These are phyloP conservation scores for Calonectria hawksworthii DNA, from an alignment of 2,329 filamentous ascomycete genomes.

Conservation along the genomic window DNA sequence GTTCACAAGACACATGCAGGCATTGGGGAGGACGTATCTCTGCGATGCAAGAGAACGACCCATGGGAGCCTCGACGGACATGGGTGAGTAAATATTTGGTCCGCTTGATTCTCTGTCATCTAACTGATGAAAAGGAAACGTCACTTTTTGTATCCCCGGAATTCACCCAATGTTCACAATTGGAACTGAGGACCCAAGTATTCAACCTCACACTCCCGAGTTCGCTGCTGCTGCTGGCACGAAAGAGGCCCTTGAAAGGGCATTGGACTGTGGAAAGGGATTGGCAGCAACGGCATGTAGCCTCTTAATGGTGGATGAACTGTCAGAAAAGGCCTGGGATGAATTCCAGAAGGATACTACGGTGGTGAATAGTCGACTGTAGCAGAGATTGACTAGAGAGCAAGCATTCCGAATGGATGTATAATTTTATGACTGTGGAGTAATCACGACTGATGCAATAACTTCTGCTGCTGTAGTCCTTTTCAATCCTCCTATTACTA, in stretches of 20 bases:
- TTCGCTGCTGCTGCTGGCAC: conserved; percentile 37
- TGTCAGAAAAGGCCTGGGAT: conserved; percentile 23
- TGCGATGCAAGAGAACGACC: conserved; percentile 24
- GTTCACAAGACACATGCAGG: conserved; percentile 41
- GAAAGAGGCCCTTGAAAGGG: conserved; percentile 29
- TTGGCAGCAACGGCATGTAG: conserved; percentile 38
- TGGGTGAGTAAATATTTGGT: conserved; percentile 26
- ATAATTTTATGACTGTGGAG: not conserved
- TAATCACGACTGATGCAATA: not conserved
- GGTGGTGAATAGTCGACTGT: conserved; percentile 30
- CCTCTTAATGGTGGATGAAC: conserved; percentile 10
- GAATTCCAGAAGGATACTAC: conserved; percentile 32
- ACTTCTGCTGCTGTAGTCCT: not conserved
- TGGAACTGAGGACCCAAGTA: conserved; percentile 32
- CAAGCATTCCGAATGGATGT: not conserved
- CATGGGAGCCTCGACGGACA: conserved; percentile 42
- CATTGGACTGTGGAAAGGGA: conserved; percentile 39
- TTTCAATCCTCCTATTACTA: not conserved
- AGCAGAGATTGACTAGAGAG: not conserved
- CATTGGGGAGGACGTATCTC: conserved; percentile 32
- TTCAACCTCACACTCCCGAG: conserved; percentile 38
- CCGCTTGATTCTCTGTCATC: not conserved
- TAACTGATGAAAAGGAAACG: conserved; percentile 34
- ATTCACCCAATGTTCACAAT: conserved; percentile 43
- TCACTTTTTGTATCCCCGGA: conserved; percentile 36